Percentiles rank a stretch among this genome's conserved stretches.
Conservation (phyloP, 1,139 yeast genomes). For the Spathaspora sp. region DNA sequence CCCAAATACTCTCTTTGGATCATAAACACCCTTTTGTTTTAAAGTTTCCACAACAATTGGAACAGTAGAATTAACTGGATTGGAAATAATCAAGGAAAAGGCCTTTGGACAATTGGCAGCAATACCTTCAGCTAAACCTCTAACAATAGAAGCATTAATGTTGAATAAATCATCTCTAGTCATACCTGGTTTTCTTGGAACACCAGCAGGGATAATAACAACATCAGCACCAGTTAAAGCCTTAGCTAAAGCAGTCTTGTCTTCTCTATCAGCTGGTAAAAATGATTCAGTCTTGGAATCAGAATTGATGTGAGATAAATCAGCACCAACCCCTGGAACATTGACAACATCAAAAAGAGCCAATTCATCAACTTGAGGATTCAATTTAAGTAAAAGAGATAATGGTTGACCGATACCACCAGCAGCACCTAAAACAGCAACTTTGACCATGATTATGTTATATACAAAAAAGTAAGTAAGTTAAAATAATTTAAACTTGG, state of each 20-base stretch:
- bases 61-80: conserved; percentile 98
- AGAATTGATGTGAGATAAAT: conserved; percentile 89
- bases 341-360: conserved; percentile 90
- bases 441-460: conserved; percentile 48
- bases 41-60: conserved; percentile 97
- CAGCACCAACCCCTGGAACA: conserved; percentile 98
- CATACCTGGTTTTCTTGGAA: conserved; percentile 99
- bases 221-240: conserved; percentile 83
- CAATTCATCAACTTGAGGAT: conserved; percentile 80
- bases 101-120: conserved; percentile 90
- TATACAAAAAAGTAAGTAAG: conserved; percentile 3
- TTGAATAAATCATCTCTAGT: conserved; percentile 97
- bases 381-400: conserved; percentile 83
- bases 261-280: conserved; percentile 68
- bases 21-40: conserved; percentile 81
- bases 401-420: conserved; percentile 99
- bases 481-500: background rate
- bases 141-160: conserved; percentile 94
- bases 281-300: conserved; percentile 81
- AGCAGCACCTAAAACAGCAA: conserved; percentile 91
- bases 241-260: conserved; percentile 68
- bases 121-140: conserved; percentile 85
- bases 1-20: conserved; percentile 92
- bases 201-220: conserved; percentile 97
- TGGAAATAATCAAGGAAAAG: conserved; percentile 81